Evolutionary conservation across 108 stramenopile species (phyloP).

Genomic region (Cylindrotheca fusiformis): DNA sequence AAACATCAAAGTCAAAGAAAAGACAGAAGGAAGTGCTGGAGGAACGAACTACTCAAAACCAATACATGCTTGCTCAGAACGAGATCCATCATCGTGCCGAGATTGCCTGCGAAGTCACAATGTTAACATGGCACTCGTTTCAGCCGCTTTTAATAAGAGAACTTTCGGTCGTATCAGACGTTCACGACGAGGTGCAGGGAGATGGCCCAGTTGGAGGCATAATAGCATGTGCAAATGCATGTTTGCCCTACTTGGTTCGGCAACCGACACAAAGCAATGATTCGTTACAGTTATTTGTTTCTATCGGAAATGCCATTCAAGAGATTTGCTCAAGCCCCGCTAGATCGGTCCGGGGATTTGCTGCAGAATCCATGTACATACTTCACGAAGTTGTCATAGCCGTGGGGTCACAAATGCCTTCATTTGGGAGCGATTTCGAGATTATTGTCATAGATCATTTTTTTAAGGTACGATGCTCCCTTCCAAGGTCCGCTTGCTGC

Average conservation of each 20-base stretch:
- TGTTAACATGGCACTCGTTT: constrained; percentile 38
- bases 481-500: too few species aligned
- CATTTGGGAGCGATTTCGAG: constrained; percentile 15
- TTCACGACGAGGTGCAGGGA: constrained; percentile 37
- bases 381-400: constrained; percentile 46
- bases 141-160: constrained; percentile 7
- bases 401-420: constrained; percentile 8
- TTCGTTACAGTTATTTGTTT: constrained; percentile 31
- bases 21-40: constrained; percentile 55
- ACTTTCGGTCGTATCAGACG: constrained; percentile 18
- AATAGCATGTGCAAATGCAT: constrained; percentile 57
- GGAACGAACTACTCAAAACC: constrained; percentile 32
- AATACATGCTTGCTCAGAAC: constrained; percentile 29
- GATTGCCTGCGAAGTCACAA: constrained; percentile 50
- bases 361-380: constrained; percentile 62
- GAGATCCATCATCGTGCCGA: constrained; percentile 67
- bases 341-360: constrained; percentile 56
- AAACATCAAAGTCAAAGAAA: constrained; percentile 68
- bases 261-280: constrained; percentile 13
- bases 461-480: constrained; percentile 16
- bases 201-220: constrained; percentile 53
- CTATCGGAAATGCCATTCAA: constrained; percentile 37
- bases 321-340: constrained; percentile 45
- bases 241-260: constrained; percentile 49
- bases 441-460: constrained; percentile 33